Conservation (phyloP, 2,329 filamentous ascomycete genomes). For the Sordariomycetes sp. region DNA sequence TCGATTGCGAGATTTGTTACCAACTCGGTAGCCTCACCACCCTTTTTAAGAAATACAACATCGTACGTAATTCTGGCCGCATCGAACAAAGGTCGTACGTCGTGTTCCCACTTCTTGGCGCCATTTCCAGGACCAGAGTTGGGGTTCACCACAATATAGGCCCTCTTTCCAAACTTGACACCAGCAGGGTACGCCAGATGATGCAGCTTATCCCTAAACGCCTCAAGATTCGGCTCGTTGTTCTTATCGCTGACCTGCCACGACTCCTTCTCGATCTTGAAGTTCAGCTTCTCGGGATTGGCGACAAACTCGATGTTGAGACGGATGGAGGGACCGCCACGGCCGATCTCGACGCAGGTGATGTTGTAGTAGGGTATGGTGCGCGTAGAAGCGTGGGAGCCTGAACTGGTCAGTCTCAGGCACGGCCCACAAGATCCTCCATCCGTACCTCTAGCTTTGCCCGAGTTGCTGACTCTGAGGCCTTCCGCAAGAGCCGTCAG, state of each 20-base stretch:
- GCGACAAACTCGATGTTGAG: slow-evolving; percentile 72
- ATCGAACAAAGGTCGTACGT: slow-evolving; percentile 74
- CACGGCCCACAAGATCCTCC: no score
- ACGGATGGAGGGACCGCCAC: no score
- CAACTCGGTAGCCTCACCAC: slow-evolving; percentile 72
- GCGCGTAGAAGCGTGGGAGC: slow-evolving; percentile 11
- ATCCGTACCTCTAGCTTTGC: no score
- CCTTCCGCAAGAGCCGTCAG: no score
- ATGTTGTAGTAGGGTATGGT: slow-evolving; percentile 72
- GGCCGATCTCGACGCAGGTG: slow-evolving; percentile 68
- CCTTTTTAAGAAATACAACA: slow-evolving; percentile 59
- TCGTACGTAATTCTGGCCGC: slow-evolving; percentile 73
- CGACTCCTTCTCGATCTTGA: slow-evolving; percentile 52
- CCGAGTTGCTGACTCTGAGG: no score
- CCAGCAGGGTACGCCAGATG: no score
- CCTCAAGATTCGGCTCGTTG: no score
- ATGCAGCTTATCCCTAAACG: no score
- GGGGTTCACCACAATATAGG: slow-evolving; percentile 87
- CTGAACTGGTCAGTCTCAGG: no score
- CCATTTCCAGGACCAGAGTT: slow-evolving; percentile 77
- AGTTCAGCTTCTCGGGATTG: slow-evolving; percentile 45
- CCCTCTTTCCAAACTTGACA: no score
- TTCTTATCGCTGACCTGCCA: slow-evolving; percentile 6
- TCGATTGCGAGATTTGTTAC: slow-evolving; percentile 68
- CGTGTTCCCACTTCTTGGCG: slow-evolving; percentile 59